phyloP scores from a whole-genome alignment of 164 flowering plant species.

The Stephania cephalantha region DNA sequence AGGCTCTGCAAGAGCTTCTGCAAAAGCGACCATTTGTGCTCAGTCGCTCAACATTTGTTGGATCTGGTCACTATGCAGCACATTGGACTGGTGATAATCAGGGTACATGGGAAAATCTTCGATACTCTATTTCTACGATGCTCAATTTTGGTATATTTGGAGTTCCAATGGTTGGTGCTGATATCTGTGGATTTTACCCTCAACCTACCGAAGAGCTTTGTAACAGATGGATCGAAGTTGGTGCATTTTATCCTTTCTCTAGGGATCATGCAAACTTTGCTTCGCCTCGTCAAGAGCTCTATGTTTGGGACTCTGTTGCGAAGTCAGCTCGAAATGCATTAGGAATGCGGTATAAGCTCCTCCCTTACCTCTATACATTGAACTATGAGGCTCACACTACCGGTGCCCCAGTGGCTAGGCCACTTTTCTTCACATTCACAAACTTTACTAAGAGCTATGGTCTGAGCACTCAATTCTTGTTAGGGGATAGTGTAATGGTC shows the following conservation, averaged over 20 bases:
- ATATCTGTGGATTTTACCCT: slow-evolving; percentile 88
- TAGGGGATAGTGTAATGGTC: slow-evolving; percentile 67
- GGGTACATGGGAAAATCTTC: slow-evolving; percentile 69
- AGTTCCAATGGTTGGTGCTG: slow-evolving; percentile 89
- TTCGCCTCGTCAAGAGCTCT: slow-evolving; percentile 80
- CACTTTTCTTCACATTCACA: slow-evolving; percentile 81
- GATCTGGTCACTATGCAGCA: slow-evolving; percentile 82
- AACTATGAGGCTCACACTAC: slow-evolving; percentile 63
- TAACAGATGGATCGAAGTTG: slow-evolving; percentile 85
- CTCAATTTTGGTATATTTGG: slow-evolving; percentile 83
- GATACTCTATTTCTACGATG: slow-evolving; percentile 67
- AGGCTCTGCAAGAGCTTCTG: slow-evolving; percentile 53
- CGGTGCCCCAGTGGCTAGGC: slow-evolving; percentile 82
- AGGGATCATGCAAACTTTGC: slow-evolving; percentile 72
- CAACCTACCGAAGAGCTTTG: slow-evolving; percentile 79
- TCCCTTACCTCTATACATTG: slow-evolving; percentile 77
- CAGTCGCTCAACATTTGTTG: slow-evolving; percentile 79
- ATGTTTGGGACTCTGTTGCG: slow-evolving; percentile 72
- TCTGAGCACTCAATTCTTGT: slow-evolving; percentile 69
- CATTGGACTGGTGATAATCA: slow-evolving; percentile 96
- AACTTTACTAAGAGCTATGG: slow-evolving; percentile 36
- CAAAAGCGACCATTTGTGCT: slow-evolving; percentile 83
- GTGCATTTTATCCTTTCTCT: slow-evolving; percentile 89
- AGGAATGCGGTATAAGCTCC: slow-evolving; percentile 71
- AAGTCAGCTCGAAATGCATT: slow-evolving; percentile 69